Evolutionary conservation across 2,329 filamentous ascomycete species (phyloP), one percentile per base, ranked within the genome.

Genomic region (Bipolaris oryzae): DNA sequence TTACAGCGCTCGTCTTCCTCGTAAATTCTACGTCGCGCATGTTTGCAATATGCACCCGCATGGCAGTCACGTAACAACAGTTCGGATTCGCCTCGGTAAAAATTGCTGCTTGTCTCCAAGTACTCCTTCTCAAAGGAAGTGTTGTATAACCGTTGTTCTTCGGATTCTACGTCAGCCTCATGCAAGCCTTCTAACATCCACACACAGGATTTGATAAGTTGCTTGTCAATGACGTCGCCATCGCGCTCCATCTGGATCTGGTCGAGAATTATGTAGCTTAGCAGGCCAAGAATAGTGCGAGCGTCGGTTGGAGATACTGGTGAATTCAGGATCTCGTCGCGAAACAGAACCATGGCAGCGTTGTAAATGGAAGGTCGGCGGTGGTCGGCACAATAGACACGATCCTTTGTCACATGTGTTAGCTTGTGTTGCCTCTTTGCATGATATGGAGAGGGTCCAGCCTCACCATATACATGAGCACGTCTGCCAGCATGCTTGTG

Each of bases 401-500:
- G 89, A 73, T 99, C 94, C 86, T 88, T 51, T 13, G 44, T 13
- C 21, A 37, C 11, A 25, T 62, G 23, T 52, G 67, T 74, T 61
- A 71, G 63, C 61, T 28, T 57, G 52, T 45, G 41, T 23, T 20
- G 25, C 53, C n/a, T 35, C 33, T 16, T 20, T 33, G 13, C 9
- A 37, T 33, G 13, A 11, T 38, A 31, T 5, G 49, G 20, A 3
- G 3, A 13, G 20, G 9, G 16, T 11, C 1, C n/a, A 15, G 13
- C 70, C 81, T 70, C 72, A 87, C 85, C 82, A 99, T 91, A 72
- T 97, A 97, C 92, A 98, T 97, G 49, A 98, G 82, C 31, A 98
- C 92, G 75, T 98, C 95, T 3, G 93, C 92, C 48, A 92, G 89
- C 94, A 98, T 98, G 72, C 92, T 92, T 91, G 96, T 96, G 42